These are phyloP conservation scores for Forsythia viridissima DNA, from an alignment of 257 asterid genomes.

Conservation along the genomic window DNA sequence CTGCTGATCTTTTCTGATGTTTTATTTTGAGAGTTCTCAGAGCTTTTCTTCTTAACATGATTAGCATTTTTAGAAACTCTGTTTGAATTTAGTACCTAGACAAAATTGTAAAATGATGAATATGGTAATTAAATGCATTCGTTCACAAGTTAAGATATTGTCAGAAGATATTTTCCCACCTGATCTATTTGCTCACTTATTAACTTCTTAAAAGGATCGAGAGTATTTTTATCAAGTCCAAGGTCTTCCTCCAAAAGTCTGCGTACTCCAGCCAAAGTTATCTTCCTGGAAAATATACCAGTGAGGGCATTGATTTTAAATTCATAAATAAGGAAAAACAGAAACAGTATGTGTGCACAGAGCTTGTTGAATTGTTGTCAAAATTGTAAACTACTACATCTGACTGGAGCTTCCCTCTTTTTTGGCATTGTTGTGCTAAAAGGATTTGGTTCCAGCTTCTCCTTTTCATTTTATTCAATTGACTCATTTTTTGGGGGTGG, in stretches of 20 bases:
- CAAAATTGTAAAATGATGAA: constrained; percentile 6
- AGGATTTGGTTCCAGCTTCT: constrained; percentile 13
- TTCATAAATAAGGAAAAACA: constrained; percentile 4
- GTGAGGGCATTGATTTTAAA: constrained; percentile 3
- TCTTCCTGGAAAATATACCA: constrained; percentile 47
- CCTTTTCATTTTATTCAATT: background rate
- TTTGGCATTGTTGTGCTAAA: background rate
- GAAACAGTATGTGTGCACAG: background rate
- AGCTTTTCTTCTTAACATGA: constrained; percentile 42
- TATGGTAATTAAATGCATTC: background rate
- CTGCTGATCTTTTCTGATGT: constrained; percentile 35
- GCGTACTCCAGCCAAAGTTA: constrained; percentile 77
- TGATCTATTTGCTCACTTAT: constrained; percentile 61
- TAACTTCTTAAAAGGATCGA: constrained; percentile 77
- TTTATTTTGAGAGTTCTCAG: constrained; percentile 37
- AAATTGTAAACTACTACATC: constrained; percentile 15
- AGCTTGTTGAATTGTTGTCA: constrained; percentile 9
- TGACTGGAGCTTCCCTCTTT: background rate
- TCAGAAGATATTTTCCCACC: constrained; percentile 40
- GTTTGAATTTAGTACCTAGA: constrained; percentile 57
- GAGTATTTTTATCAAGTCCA: constrained; percentile 62
- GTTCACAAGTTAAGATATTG: constrained; percentile 10
- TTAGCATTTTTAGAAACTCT: constrained; percentile 43
- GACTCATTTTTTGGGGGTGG: background rate
- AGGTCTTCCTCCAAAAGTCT: constrained; percentile 89